Percentiles rank a stretch among this genome's conserved stretches.
phyloP scores from a whole-genome alignment of 805 yeast genomes.

The Spathaspora passalidarum region DNA sequence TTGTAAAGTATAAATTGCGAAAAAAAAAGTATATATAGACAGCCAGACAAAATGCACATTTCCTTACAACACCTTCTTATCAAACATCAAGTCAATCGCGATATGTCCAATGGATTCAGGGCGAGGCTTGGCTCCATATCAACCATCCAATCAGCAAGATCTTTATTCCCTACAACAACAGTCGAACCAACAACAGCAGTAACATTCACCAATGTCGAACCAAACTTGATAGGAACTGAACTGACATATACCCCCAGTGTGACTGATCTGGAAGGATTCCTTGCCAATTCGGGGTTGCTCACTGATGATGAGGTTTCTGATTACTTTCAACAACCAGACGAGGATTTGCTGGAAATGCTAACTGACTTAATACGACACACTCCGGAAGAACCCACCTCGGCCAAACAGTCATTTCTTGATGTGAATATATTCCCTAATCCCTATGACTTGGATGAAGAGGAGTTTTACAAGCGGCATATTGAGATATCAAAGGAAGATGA shows the following conservation, averaged over 20 bases:
- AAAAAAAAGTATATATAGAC: not conserved
- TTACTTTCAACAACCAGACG: slow-evolving; percentile 7
- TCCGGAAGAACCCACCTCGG: no score
- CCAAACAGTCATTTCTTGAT: slow-evolving; percentile 13
- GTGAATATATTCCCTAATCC: slow-evolving; percentile 13
- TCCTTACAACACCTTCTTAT: no score
- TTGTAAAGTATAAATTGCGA: not conserved
- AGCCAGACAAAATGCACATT: not conserved
- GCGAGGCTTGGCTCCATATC: not conserved
- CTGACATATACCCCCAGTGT: not conserved
- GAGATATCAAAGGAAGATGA: slow-evolving; percentile 13
- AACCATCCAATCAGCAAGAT: not conserved
- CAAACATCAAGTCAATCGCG: no score
- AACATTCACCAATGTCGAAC: not conserved
- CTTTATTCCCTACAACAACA: not conserved
- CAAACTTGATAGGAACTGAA: not conserved
- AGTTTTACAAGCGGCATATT: slow-evolving; percentile 16
- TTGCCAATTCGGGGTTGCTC: no score
- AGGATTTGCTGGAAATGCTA: slow-evolving; percentile 21
- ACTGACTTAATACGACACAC: slow-evolving; percentile 19
- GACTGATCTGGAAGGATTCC: no score
- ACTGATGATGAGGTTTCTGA: no score
- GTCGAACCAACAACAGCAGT: not conserved
- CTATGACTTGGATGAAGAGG: slow-evolving; percentile 1
- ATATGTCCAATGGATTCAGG: not conserved